phyloP scores from a whole-genome alignment of 768 basidiomycete genomes.

The Paxillus rubicundulus region DNA sequence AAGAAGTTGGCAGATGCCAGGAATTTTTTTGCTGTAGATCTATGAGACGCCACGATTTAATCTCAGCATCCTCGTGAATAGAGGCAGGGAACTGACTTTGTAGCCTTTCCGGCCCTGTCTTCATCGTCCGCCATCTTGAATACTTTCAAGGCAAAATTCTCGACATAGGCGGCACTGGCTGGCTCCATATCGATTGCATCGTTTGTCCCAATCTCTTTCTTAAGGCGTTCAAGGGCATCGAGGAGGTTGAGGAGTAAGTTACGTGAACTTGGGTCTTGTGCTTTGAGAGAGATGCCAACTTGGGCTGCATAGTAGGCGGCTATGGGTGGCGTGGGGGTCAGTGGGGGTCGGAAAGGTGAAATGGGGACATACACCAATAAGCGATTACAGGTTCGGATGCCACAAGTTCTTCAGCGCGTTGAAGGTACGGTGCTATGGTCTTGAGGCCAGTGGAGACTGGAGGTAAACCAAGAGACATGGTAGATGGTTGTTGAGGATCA shows the following conservation, averaged over 20 bases:
- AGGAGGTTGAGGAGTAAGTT: slow-evolving; percentile 73
- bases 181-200: slow-evolving; percentile 83
- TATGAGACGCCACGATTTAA: slow-evolving; percentile 30
- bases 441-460: slow-evolving; percentile 60
- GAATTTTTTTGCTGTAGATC: slow-evolving; percentile 91
- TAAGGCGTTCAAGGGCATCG: slow-evolving; percentile 76
- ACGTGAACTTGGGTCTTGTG: slow-evolving; percentile 61
- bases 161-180: slow-evolving; percentile 84
- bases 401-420: slow-evolving; percentile 86
- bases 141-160: slow-evolving; percentile 92
- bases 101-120: slow-evolving; percentile 74
- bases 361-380: slow-evolving; percentile 82
- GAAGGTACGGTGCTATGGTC: slow-evolving; percentile 73
- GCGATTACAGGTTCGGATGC: slow-evolving; percentile 81
- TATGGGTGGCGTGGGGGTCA: slow-evolving; percentile 30
- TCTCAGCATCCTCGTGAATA: not conserved
- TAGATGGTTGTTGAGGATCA: not conserved
- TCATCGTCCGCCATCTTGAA: slow-evolving; percentile 89
- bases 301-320: slow-evolving; percentile 93
- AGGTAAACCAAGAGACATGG: slow-evolving; percentile 53
- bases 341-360: not conserved
- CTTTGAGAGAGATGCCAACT: slow-evolving; percentile 73
- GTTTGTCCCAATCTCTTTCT: slow-evolving; percentile 65
- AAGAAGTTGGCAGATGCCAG: slow-evolving; percentile 93
- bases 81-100: slow-evolving; percentile 49